These are phyloP conservation scores for Russula emetica DNA, from an alignment of 768 basidiomycete species.

Conservation along the genomic window DNA sequence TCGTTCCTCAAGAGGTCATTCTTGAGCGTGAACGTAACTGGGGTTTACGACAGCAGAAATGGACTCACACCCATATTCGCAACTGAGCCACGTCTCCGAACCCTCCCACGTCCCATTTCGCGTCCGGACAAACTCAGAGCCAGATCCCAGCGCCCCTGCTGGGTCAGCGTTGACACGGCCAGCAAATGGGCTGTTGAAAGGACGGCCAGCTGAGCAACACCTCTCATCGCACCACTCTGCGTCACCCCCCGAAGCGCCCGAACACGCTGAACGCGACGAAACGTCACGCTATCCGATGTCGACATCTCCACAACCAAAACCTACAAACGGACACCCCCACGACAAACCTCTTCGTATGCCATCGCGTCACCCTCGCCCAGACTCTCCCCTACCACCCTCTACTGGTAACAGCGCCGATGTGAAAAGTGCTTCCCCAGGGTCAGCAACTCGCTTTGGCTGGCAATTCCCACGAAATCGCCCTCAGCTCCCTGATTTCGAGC, in stretches of 20 bases:
- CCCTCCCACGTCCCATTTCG: slow-evolving; percentile 25
- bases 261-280: slow-evolving; percentile 2
- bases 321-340: background rate
- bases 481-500: slow-evolving; percentile 41
- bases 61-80: too few relatives aligned
- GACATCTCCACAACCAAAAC: slow-evolving; percentile 4
- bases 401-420: too few relatives aligned
- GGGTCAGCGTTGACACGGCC: background rate
- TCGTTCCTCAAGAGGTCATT: too few relatives aligned
- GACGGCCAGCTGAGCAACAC: background rate
- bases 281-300: background rate
- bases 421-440: too few relatives aligned
- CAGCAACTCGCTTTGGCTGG: slow-evolving; percentile 40
- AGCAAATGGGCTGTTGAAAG: background rate
- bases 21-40: too few relatives aligned
- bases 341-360: slow-evolving; percentile 12
- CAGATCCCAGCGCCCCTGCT: slow-evolving; percentile 12
- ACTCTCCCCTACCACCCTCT: too few relatives aligned
- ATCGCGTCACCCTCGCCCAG: too few relatives aligned
- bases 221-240: background rate
- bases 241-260: background rate
- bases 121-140: slow-evolving; percentile 19
- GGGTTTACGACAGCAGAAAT: too few relatives aligned
- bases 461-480: slow-evolving; percentile 36
- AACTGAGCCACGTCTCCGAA: slow-evolving; percentile 25